Evolutionary conservation across 176 grass and related monocot species (phyloP).

Genomic region (Eremochloa ophiuroides): DNA sequence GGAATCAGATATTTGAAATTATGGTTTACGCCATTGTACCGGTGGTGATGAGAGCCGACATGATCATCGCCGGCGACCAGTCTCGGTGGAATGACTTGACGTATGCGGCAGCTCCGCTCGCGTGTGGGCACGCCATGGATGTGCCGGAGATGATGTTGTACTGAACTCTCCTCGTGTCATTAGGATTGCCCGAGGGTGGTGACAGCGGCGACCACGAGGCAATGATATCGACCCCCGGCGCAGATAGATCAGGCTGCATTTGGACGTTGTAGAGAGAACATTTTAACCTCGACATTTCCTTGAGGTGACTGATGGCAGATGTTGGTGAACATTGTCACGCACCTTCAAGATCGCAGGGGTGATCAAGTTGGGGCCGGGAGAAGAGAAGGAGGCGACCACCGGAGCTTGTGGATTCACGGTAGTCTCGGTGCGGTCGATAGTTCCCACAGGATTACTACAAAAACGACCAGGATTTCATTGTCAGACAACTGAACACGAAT

Average conservation of each 20-base stretch:
- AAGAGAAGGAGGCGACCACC: constrained; percentile 29
- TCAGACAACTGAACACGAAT: no score
- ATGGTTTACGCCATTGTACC: no score
- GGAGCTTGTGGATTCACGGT: constrained; percentile 20
- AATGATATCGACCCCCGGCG: constrained; percentile 46
- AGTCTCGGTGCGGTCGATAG: constrained; percentile 19
- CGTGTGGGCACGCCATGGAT: neutral
- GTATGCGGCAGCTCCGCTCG: neutral
- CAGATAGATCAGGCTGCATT: constrained; percentile 19
- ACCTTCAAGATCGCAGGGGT: constrained; percentile 50
- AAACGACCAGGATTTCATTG: no score
- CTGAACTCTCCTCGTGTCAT: neutral
- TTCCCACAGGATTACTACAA: constrained; percentile 35
- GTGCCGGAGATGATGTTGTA: constrained; percentile 39
- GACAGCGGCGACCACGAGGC: constrained; percentile 29
- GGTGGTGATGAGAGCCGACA: constrained; percentile 56
- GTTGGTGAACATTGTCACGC: neutral
- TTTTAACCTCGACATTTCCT: neutral
- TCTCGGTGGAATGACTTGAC: constrained; percentile 47
- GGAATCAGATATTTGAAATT: no score
- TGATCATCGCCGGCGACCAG: constrained; percentile 59
- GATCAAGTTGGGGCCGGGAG: constrained; percentile 46
- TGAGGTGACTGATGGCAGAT: neutral
- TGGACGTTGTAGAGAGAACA: neutral
- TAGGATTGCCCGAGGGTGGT: neutral